phyloP scores from a whole-genome alignment of 73 alveolate species.

The Uronychia binucleata region DNA sequence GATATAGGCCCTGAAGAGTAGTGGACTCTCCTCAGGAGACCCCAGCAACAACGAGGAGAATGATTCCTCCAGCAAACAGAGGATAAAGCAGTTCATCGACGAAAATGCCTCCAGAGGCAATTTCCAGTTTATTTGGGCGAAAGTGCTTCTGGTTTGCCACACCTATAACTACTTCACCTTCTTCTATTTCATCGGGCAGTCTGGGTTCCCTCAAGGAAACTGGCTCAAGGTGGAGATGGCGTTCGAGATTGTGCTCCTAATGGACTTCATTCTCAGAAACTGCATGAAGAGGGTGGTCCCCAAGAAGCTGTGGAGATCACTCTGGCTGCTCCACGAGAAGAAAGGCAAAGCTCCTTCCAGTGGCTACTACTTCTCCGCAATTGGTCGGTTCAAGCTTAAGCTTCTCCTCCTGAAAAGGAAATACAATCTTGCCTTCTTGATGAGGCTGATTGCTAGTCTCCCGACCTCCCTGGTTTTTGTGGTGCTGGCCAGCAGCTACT shows the following conservation, averaged over 20 bases:
- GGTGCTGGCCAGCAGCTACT: neutral
- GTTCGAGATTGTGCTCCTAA: slow-evolving; percentile 43
- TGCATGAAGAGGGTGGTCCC: neutral
- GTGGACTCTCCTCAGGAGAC: no score
- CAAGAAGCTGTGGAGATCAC: slow-evolving; percentile 18
- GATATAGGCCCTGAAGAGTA: no score
- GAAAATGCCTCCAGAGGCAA: neutral
- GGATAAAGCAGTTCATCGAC: neutral
- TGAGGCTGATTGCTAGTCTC: neutral
- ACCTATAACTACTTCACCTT: slow-evolving; percentile 57
- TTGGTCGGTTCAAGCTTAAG: neutral
- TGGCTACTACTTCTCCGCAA: neutral
- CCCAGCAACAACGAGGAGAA: neutral
- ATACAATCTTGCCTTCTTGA: neutral
- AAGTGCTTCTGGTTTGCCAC: slow-evolving; percentile 14
- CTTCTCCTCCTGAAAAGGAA: neutral
- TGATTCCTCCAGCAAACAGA: neutral
- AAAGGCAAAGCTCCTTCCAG: neutral
- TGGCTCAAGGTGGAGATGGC: slow-evolving; percentile 57
- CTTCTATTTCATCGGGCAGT: slow-evolving; percentile 59
- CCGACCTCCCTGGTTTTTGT: neutral
- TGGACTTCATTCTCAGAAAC: slow-evolving; percentile 46
- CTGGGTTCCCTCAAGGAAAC: slow-evolving; percentile 64
- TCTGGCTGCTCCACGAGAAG: slow-evolving; percentile 60
- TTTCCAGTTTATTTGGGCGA: slow-evolving; percentile 46